A percentile compares a stretch with the other conserved stretches of the same genome.
Evolutionary conservation across 371 early-diverging fungal species (phyloP).

Genomic region (Actinomucor elegans): DNA sequence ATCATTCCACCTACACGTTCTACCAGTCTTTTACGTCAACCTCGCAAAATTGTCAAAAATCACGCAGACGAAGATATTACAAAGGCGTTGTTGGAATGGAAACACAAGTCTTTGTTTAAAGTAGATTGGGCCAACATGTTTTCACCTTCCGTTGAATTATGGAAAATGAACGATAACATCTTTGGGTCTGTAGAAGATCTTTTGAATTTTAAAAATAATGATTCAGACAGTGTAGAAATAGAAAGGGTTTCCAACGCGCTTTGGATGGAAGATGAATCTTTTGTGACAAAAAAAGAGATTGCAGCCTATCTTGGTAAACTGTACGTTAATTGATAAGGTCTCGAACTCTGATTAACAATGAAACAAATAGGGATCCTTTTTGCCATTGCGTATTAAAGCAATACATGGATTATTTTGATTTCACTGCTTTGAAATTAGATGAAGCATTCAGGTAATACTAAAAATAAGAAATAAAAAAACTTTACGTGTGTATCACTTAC

Average conservation of each 20-base stretch:
- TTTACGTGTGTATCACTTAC: neutral
- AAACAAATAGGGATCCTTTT: constrained; percentile 40
- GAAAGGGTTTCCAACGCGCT: constrained; percentile 7
- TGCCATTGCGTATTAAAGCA: constrained; percentile 24
- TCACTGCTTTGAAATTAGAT: constrained; percentile 63
- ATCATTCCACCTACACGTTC: constrained; percentile 17
- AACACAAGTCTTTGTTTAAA: constrained; percentile 25
- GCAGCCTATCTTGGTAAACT: constrained; percentile 36
- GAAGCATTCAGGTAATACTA: constrained; percentile 74
- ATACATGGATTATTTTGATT: constrained; percentile 78
- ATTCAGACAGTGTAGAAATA: neutral
- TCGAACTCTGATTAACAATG: too few species aligned
- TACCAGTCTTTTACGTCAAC: constrained; percentile 10
- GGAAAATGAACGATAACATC: constrained; percentile 11
- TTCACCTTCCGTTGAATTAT: constrained; percentile 9
- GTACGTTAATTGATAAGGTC: too few species aligned
- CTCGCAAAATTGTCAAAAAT: neutral
- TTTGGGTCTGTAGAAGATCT: constrained; percentile 22
- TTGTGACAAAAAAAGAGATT: constrained; percentile 17
- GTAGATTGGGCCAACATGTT: constrained; percentile 19
- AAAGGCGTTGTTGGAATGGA: constrained; percentile 27
- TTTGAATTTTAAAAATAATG: neutral
- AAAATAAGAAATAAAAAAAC: neutral
- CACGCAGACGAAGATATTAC: constrained; percentile 14
- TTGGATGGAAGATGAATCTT: constrained; percentile 31